Evolutionary conservation across 2,329 filamentous ascomycete genomes (phyloP), one percentile per base, ranked within the genome.

Genomic region (Lecanoromycetidae sp.): DNA sequence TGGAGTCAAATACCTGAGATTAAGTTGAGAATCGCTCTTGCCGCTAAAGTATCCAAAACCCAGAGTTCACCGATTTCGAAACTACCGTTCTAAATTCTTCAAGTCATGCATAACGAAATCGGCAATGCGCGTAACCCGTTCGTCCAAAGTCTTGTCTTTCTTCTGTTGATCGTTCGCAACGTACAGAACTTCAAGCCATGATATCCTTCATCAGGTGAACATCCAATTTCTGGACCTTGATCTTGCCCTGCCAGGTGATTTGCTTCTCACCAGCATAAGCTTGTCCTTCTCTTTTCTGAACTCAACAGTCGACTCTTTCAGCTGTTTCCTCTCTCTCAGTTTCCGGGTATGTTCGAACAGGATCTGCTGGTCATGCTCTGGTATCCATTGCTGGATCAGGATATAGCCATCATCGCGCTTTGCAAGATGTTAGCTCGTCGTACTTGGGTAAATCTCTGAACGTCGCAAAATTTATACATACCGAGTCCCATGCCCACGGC

Each of bases 331-430:
- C 57, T 79, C 74, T n/a, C 79, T 78, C 52, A 85, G 61, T 35
- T 72, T 66, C 52, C 71, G 72, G 3, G 83, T 86, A 63, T 87
- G 82, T 35, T 76, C 73, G 73, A 84, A 88, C 40, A 87, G 72
- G 48, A 77, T 68, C 49, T 85, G 75, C 57, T 86, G 83, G 59
- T 86, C 76, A 52, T 76, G 74, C 55, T 86, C 79, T 3, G 77
- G 75, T 43, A 87, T 77, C 77, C 77, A 84, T 47, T 78, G 72
- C 63, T 82, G 84, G 65, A 87, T 82, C 50, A 88, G 63, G 46
- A 87, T 69, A 56, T 77, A 87, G 38, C 82, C 77, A 15, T 76
- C 72, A 57, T 87, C 80, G 42, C 54, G 56, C 67, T 70, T 43
- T 71, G 79, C 54, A 34, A 10, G 9, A 29, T 20, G 52, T 60